Conservation (phyloP, 345 rosid genomes). For the Dipteronia sinensis region DNA sequence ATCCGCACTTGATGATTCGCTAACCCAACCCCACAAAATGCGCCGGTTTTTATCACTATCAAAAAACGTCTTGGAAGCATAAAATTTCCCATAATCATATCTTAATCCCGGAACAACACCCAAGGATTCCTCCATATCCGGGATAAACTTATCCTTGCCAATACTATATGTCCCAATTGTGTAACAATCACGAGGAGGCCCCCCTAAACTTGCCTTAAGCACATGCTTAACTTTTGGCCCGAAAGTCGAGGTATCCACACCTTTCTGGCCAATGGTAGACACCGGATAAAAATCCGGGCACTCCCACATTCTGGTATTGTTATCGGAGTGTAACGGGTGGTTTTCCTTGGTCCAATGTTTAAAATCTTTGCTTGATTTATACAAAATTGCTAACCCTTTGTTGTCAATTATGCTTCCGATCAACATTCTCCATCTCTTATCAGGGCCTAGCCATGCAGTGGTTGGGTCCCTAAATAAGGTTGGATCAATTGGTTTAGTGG, state of each 20-base stretch:
- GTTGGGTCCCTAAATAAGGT: constrained; percentile 60
- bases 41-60: constrained; percentile 41
- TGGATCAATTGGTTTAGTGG: constrained; percentile 29
- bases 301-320: constrained; percentile 52
- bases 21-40: constrained; percentile 64
- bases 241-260: constrained; percentile 27
- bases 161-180: constrained; percentile 42
- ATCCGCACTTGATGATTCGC: constrained; percentile 36
- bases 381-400: constrained; percentile 39
- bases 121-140: constrained; percentile 28
- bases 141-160: constrained; percentile 30
- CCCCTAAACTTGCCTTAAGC: constrained; percentile 55
- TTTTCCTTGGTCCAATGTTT: constrained; percentile 36
- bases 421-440: constrained; percentile 37
- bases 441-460: constrained; percentile 52
- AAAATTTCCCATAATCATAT: constrained; percentile 62
- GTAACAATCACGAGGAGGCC: constrained; percentile 40
- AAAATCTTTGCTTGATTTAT: constrained; percentile 42
- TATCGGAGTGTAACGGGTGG: constrained; percentile 34
- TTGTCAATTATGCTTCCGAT: constrained; percentile 33
- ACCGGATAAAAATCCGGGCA: constrained; percentile 63
- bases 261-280: background rate
- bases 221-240: constrained; percentile 47
- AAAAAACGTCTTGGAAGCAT: constrained; percentile 67
- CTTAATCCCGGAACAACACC: constrained; percentile 40